Evolutionary conservation across 2,329 filamentous ascomycete species (phyloP), one percentile per base, ranked within the genome.

Genomic region (Diaporthe capsici): DNA sequence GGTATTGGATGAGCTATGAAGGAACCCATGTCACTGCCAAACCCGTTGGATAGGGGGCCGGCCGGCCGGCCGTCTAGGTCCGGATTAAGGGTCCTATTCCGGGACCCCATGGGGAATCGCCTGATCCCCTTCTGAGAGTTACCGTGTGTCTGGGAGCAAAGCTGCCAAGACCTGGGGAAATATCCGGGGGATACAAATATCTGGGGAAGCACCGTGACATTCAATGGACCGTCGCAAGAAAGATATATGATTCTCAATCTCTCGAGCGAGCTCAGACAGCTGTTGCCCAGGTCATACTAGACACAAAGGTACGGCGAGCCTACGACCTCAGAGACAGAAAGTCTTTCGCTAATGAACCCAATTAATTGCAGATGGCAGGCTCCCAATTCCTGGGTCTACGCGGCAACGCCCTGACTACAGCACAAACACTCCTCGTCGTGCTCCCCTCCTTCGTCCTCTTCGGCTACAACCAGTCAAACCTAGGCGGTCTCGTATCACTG

Each of bases 381-480:
- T 65, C 60, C 17, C 13, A 34, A 12, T 47, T 47, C 8, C 60
- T 65, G 4, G 60, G 60, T 9, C 60, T 65, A 10, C 39, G 60
- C 9, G 60, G 60, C 25, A 47, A 82, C 55, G 76, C 81, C 70
- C 79, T 87, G 65, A 80, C 79, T 75, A 80, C 80, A 20, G 78
- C 84, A 37, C 86, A 87, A 78, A 82, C 86, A 72, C 83, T 82
- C 20, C 81, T 87, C 63, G 84, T 88, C 53, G 85, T 87, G 25
- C 83, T 82, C 9, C 86, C 86, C 6, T 80, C 85, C 17, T 85
- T 86, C 78, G 83, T 85, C 77, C 80, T 85, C 55, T 85, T 85
- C 77, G 85, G 84, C 10, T 86, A 85, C 79, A 85, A 86, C 78
- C 84, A 86, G 76, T 83, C 84, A 4, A 83, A 82, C 70, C 79